Percentiles rank a stretch among this genome's conserved stretches.
phyloP scores from a whole-genome alignment of 2,329 filamentous ascomycete genomes.

The Diaporthe citri region DNA sequence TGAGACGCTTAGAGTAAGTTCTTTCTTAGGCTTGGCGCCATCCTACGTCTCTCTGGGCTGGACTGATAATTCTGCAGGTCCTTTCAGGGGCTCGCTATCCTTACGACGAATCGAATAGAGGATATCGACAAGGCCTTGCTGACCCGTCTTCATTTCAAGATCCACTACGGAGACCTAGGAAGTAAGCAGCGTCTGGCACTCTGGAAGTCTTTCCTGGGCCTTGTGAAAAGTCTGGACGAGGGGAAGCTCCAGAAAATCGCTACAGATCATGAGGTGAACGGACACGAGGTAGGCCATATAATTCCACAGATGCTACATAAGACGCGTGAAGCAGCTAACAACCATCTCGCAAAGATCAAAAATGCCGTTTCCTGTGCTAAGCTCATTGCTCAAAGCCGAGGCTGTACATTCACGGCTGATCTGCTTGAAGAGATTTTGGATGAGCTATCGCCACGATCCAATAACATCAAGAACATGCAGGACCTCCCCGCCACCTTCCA shows the following conservation, averaged over 20 bases:
- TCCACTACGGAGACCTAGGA: neutral
- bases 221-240: neutral
- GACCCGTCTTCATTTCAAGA: neutral
- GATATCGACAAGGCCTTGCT: neutral
- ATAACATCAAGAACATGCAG: neutral
- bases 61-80: neutral
- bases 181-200: neutral
- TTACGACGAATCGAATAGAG: neutral
- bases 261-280: neutral
- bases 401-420: neutral
- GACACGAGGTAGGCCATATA: neutral
- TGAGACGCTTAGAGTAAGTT: neutral
- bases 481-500: neutral
- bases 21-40: neutral
- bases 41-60: accelerated
- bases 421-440: neutral
- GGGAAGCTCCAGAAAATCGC: neutral
- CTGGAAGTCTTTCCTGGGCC: neutral
- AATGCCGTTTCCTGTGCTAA: neutral
- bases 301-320: neutral
- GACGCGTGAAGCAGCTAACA: neutral
- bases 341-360: neutral
- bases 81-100: neutral
- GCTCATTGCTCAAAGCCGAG: neutral
- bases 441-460: neutral